Evolutionary conservation across 176 grass and related monocot genomes (phyloP), one percentile per base, ranked within the genome.

Genomic region (Metroxylon sagu): DNA sequence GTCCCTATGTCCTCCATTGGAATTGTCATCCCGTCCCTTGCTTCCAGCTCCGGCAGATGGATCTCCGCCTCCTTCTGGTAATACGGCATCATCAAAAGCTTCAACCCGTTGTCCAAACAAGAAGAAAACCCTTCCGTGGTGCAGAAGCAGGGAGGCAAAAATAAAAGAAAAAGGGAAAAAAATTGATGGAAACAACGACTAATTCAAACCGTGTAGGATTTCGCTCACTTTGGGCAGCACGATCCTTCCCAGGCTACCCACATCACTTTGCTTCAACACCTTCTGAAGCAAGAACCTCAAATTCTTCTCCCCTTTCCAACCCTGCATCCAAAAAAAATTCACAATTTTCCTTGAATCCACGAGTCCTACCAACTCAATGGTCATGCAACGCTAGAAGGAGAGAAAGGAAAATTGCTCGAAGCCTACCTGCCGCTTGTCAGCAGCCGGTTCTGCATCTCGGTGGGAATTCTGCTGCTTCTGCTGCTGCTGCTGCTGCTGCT

Each of bases 221-320:
- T 74, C 52, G 68, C 84, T 88, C 84, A 97, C 93, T 77, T 97
- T 97, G 61, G 93, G 93, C 39, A 97, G 84, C 62, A 98, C 93
- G 67, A 98, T 92, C 65, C 93, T 81, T 28, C 87, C 93, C 30
- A 98, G 73, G 76, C 56, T 83, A 3, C 87, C 81, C 4, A 98
- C 87, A 60, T 98, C 93, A 72, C 93, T 98, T 77, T 98, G 87
- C 84, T 98, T 98, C 26, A 98, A 67, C 55, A 98, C 93, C 81
- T 98, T 98, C 79, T 89, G 87, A 68, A 98, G 76, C 28, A 98
- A 76, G 78, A 89, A 85, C 25, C 82, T 77, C 55, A 92, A 69
- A 64, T 92, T 98, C 73, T 83, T 88, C 48, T 98, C 93, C 14
- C 74, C 16, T 84, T 68, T 97, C 17, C 50, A 27, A 26, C 61